Percentiles rank a stretch among this genome's conserved stretches.
These are phyloP conservation scores for Verticillium albo-atrum DNA, from an alignment of 2,329 filamentous ascomycete genomes.

Conservation along the genomic window DNA sequence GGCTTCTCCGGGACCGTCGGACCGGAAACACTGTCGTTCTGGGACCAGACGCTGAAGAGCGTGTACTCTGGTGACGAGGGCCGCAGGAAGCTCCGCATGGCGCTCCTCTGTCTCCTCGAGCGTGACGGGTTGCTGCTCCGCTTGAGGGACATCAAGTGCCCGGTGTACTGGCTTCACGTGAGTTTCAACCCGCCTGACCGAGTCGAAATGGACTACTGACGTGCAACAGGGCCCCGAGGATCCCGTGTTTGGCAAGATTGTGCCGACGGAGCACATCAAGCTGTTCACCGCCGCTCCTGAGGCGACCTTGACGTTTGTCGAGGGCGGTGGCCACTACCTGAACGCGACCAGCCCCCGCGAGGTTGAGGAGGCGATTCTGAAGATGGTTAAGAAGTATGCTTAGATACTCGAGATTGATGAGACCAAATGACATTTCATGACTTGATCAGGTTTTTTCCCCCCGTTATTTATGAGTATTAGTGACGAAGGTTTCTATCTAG, in stretches of 20 bases:
- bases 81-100: constrained; percentile 41
- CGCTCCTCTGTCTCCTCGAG: constrained; percentile 37
- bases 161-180: constrained; percentile 49
- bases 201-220: constrained; percentile 4
- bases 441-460: neutral
- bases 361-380: constrained; percentile 37
- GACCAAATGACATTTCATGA: neutral
- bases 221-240: constrained; percentile 37
- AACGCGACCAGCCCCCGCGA: constrained; percentile 44
- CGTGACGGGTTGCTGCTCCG: constrained; percentile 43
- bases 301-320: constrained; percentile 35
- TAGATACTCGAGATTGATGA: neutral
- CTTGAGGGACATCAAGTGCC: constrained; percentile 41
- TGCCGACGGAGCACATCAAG: constrained; percentile 44
- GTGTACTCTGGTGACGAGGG: constrained; percentile 47
- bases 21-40: constrained; percentile 34
- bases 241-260: constrained; percentile 31
- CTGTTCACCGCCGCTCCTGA: constrained; percentile 42
- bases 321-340: constrained; percentile 44
- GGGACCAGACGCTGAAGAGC: constrained; percentile 38
- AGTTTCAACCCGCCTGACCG: constrained; percentile 8
- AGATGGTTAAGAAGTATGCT: constrained; percentile 32
- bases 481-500: too few species aligned
- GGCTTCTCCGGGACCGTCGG: constrained; percentile 39
- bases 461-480: too few species aligned